Evolutionary conservation across 805 yeast genomes (phyloP).

Genomic region (Yarrowia hollandica): DNA sequence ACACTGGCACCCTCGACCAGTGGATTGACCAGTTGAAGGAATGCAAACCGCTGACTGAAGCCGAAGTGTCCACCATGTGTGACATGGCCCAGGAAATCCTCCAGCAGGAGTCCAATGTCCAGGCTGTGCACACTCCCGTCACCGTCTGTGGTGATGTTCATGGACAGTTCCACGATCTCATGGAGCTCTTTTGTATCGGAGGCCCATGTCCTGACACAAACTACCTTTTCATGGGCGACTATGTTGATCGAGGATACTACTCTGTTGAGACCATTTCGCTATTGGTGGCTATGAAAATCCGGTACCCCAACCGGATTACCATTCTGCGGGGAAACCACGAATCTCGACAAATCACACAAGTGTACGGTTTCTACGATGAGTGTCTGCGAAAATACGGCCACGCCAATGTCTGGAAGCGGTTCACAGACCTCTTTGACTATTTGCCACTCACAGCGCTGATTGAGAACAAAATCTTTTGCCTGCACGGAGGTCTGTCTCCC

Average conservation of each 20-base stretch:
- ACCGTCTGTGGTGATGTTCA: constrained; percentile 97
- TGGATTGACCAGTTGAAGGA: constrained; percentile 84
- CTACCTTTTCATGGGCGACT: constrained; percentile 84
- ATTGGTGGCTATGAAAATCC: constrained; percentile 89
- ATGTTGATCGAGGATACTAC: constrained; percentile 86
- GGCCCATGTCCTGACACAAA: constrained; percentile 95
- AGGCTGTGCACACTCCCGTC: constrained; percentile 92
- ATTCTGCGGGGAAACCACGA: constrained; percentile 95
- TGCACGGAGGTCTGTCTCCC: constrained; percentile 95
- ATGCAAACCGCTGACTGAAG: constrained; percentile 81
- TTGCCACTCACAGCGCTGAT: constrained; percentile 95
- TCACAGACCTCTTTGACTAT: constrained; percentile 90
- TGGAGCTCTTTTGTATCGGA: constrained; percentile 92
- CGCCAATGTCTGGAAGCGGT: constrained; percentile 91
- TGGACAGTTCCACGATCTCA: constrained; percentile 94
- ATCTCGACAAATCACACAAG: constrained; percentile 94
- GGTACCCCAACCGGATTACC: constrained; percentile 92
- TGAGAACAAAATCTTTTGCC: constrained; percentile 87
- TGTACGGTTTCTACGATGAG: constrained; percentile 94
- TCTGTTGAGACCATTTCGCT: constrained; percentile 91
- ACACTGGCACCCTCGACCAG: constrained; percentile 66
- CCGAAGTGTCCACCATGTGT: constrained; percentile 76
- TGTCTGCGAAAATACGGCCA: constrained; percentile 92
- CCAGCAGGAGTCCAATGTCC: constrained; percentile 90
- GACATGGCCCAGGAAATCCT: constrained; percentile 88